phyloP scores from a whole-genome alignment of 805 yeast genomes.

The Candida broadrunensis region DNA sequence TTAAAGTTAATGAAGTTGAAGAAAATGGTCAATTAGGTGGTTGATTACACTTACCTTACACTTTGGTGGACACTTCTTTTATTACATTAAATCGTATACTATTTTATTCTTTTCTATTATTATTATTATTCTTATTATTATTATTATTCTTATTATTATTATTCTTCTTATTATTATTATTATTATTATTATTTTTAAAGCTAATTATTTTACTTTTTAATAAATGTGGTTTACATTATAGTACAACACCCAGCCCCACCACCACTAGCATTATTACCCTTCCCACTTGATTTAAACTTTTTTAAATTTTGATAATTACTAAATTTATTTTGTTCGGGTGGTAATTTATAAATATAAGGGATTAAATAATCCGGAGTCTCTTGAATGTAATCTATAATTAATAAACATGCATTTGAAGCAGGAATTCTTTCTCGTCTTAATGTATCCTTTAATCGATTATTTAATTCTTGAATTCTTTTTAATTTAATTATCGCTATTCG shows the following conservation, averaged over 20 bases:
- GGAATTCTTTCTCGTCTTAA: conserved; percentile 57
- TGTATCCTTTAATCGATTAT: conserved; percentile 48
- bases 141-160: too few species aligned
- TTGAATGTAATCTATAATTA: conserved; percentile 42
- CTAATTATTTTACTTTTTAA: too few species aligned
- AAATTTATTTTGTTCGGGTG: conserved; percentile 32
- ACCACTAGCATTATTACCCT: not conserved
- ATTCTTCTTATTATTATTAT: too few species aligned
- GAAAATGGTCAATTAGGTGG: conserved; percentile 48
- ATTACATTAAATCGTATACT: conserved; percentile 2
- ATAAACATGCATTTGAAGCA: conserved; percentile 59
- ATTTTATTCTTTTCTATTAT: not conserved
- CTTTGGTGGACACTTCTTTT: not conserved
- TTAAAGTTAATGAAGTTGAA: conserved; percentile 43
- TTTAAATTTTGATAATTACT: conserved; percentile 20
- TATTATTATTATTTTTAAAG: too few species aligned
- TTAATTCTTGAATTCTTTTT: conserved; percentile 58
- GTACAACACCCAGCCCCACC: conserved; percentile 25
- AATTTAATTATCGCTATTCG: conserved; percentile 56
- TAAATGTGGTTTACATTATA: conserved; percentile 16
- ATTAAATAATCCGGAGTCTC: conserved; percentile 46
- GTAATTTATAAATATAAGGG: conserved; percentile 42
- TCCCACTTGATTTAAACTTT: not conserved
- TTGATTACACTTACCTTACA: too few species aligned
- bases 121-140: too few species aligned